Base-by-base conservation (phyloP, 2,329 filamentous ascomycete species). In the Chaetothyriales sp. region DNA sequence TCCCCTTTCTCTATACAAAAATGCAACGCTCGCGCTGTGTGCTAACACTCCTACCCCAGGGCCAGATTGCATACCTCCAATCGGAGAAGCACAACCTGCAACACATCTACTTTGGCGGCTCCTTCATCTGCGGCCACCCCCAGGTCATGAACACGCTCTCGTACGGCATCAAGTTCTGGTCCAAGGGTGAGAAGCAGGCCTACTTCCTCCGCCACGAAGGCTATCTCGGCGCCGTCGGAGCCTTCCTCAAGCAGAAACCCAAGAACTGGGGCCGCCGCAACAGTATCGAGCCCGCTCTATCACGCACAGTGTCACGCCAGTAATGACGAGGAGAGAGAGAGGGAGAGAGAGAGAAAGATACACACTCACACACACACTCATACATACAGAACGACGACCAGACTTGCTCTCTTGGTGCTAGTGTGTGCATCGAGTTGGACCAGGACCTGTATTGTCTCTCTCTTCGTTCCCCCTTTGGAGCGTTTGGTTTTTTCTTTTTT, bases 161-260 rank as follows among this genome's bases (percentile, higher is more conserved):
- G 50, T 98, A 95, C 64, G 92, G 90, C 63, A 95, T 98, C 69
- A 87, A 87, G 60, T 98, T 96, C 70, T 98, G 92, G 92, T 88
- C 84, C 59, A 87, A 92, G 64, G 90, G 89, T 43, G 76, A 81
- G 63, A 95, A 95, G 68, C 87, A 95, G 68, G 92, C 92, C 0
- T 96, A 95, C 66, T 98, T 98, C 66, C 66, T 98, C 53, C 77
- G 92, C 5, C 92, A 98, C 62, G 92, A 98, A 68, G 92, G 92
- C 22, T 98, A 96, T 64, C 77, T 98, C 0, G 92, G 92, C 8
- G 80, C 88, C 18, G 92, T 96, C 0, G 92, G 92, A 1, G 92
- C 92, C 0, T 98, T 98, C 64, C 71, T 98, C 53, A 94, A 90
- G 70, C 74, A 88, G 45, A 87, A 95, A 68, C 90, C 90, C 0